Evolutionary conservation across 2,329 filamentous ascomycete species (phyloP).

Genomic region (Sclerotinia borealis): DNA sequence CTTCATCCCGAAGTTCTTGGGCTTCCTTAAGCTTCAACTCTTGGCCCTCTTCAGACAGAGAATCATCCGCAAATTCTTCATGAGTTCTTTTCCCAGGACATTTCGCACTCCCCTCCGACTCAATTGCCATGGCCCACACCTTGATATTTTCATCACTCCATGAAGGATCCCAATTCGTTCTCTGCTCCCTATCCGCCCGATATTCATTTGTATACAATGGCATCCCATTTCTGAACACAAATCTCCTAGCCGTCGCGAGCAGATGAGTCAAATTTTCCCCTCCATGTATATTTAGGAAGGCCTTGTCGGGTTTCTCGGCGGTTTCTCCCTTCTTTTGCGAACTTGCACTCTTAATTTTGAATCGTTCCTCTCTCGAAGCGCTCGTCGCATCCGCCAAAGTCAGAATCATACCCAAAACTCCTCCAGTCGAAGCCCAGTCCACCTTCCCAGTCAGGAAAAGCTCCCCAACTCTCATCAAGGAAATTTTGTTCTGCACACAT

Average conservation of each 20-base stretch:
- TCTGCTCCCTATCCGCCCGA: conserved; percentile 12
- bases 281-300: conserved; percentile 63
- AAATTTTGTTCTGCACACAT: conserved; percentile 52
- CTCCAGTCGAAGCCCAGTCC: conserved; percentile 71
- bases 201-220: conserved; percentile 69
- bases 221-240: conserved; percentile 80
- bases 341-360: conserved; percentile 21
- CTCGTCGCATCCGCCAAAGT: conserved; percentile 67
- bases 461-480: conserved; percentile 61
- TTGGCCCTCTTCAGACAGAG: conserved; percentile 20
- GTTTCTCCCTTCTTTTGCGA: conserved; percentile 18
- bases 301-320: conserved; percentile 26
- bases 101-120: conserved; percentile 27
- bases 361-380: conserved; percentile 37
- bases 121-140: conserved; percentile 75
- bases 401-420: conserved; percentile 77
- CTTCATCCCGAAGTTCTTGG: conserved; percentile 29
- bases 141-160: conserved; percentile 72
- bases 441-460: conserved; percentile 77
- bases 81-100: conserved; percentile 42
- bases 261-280: conserved; percentile 73
- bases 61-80: conserved; percentile 40
- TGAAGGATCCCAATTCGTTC: conserved; percentile 48
- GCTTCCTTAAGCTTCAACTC: neutral
- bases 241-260: conserved; percentile 75